phyloP scores from a whole-genome alignment of 805 yeast genomes.

The Komagataella kurtzmanii region DNA sequence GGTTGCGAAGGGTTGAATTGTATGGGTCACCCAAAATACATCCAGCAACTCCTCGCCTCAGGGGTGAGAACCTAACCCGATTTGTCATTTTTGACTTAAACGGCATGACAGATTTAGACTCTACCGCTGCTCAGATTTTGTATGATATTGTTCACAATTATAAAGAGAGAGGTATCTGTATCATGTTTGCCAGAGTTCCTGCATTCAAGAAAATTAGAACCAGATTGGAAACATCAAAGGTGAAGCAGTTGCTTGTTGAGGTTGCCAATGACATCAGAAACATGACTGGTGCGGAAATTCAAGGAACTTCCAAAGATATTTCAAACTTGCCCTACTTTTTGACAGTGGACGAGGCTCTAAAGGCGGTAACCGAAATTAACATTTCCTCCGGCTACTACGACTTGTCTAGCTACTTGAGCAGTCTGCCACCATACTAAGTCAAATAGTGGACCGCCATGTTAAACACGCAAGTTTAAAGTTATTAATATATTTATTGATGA shows the following conservation, averaged over 20 bases:
- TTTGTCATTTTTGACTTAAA: constrained; percentile 62
- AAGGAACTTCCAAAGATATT: constrained; percentile 17
- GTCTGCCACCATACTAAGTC: constrained; percentile 3
- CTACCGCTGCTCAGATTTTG: constrained; percentile 67
- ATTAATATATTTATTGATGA: not conserved
- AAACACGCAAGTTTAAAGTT: not conserved
- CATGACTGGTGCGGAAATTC: constrained; percentile 8
- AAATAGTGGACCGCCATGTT: not conserved
- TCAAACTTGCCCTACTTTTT: constrained; percentile 27
- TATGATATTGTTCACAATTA: constrained; percentile 46
- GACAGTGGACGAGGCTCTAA: constrained; percentile 45
- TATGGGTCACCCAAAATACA: constrained; percentile 67
- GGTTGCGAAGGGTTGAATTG: constrained; percentile 56
- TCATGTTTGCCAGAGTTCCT: constrained; percentile 51
- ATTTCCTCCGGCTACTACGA: constrained; percentile 9
- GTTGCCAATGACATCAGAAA: not conserved
- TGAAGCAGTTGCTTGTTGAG: constrained; percentile 20
- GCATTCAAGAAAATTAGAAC: constrained; percentile 28
- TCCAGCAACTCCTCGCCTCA: constrained; percentile 53
- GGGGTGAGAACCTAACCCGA: constrained; percentile 31
- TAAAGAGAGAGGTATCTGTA: constrained; percentile 35
- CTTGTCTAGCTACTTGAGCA: constrained; percentile 3
- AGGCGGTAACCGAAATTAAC: constrained; percentile 24
- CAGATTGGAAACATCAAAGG: constrained; percentile 44
- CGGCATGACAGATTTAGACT: constrained; percentile 73